Percentiles rank a stretch among this genome's conserved stretches.
phyloP scores from a whole-genome alignment of 1,139 yeast genomes.

The Hemisphaericaspora lyxosophila region DNA sequence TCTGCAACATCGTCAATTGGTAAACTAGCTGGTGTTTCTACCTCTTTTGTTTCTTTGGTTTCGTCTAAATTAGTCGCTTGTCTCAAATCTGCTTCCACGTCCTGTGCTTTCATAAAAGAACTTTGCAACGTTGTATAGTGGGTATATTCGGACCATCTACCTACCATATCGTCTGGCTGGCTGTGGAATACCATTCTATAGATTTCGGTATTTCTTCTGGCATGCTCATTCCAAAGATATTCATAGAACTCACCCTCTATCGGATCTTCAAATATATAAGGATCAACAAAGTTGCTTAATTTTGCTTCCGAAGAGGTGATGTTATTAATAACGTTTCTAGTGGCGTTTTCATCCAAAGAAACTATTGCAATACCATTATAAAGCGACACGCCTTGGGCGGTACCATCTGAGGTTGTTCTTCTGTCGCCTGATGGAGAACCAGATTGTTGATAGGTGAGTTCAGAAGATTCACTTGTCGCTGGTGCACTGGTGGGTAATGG shows the following conservation, averaged over 20 bases:
- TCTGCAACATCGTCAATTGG: conserved; percentile 19
- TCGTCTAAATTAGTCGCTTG: conserved; percentile 11
- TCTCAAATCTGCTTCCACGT: conserved; percentile 29
- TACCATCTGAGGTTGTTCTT: conserved; percentile 3
- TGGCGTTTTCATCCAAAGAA: conserved; percentile 45
- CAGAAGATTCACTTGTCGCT: conserved; percentile 5
- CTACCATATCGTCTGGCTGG: conserved; percentile 90
- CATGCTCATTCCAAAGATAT: conserved; percentile 85
- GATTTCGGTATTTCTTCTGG: conserved; percentile 77
- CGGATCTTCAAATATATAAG: conserved; percentile 87
- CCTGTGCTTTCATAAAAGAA: conserved; percentile 57
- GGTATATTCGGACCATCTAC: conserved; percentile 87
- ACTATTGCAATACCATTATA: conserved; percentile 43
- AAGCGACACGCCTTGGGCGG: not conserved
- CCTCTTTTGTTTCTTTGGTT: conserved; percentile 1
- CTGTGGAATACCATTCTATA: conserved; percentile 86
- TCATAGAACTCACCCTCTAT: conserved; percentile 73
- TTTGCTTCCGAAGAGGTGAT: conserved; percentile 33
- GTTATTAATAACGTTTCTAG: conserved; percentile 42
- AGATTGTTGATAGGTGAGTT: conserved; percentile 3
- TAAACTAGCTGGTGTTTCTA: conserved; percentile 19
- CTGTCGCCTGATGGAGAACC: not conserved
- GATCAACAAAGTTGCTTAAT: conserved; percentile 65
- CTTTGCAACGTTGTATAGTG: conserved; percentile 56
- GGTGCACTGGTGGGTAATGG: conserved; percentile 9